Evolutionary conservation across 2,329 filamentous ascomycete genomes (phyloP), one percentile per base, ranked within the genome.

Genomic region (Whalleya microplaca): DNA sequence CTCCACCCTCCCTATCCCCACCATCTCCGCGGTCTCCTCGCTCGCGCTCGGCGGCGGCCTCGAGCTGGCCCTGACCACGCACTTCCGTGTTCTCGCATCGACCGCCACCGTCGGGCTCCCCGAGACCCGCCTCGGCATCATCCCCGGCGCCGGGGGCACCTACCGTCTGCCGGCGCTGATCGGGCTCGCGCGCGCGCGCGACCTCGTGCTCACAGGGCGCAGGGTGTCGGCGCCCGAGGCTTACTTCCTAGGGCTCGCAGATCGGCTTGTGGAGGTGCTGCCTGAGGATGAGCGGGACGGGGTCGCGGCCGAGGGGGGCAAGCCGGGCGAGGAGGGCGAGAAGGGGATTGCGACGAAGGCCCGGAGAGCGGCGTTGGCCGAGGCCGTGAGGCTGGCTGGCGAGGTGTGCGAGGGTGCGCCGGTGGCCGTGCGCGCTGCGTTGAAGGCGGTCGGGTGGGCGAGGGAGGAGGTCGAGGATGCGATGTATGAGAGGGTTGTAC

Each of bases 141-240:
- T 99, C 63, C 95, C 95, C 2, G 95, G 95, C 56, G 95, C 94
- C 2, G 95, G 95, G 43, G 95, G 94, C 58, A 98, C 94, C 1
- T 91, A 92, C 74, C 88, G 95, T 9, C 85, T 99, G 0, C 92
- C 92, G 1, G 84, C 82, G 8, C 76, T 99, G 19, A 88, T 99
- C 63, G 95, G 95, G 4, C 77, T 89, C 21, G 80, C 83, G 21
- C 86, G 92, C 53, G 95, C 95, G n/a, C 83, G 93, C 48, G 94
- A 99, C 73, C 78, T 98, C 67, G 89, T 98, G 49, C 80, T 98
- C 8, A 98, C 94, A 0, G 95, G 95, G 2, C 85, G 95, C n/a
- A 82, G 92, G 43, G 90, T 99, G 12, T 82, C 83, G 8, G 94
- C 86, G 0, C 79, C 90, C 1, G 95, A 98, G 77, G 91, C 95